These are phyloP conservation scores for Ascoidea tarda DNA, from an alignment of 805 yeast species.

Conservation along the genomic window DNA sequence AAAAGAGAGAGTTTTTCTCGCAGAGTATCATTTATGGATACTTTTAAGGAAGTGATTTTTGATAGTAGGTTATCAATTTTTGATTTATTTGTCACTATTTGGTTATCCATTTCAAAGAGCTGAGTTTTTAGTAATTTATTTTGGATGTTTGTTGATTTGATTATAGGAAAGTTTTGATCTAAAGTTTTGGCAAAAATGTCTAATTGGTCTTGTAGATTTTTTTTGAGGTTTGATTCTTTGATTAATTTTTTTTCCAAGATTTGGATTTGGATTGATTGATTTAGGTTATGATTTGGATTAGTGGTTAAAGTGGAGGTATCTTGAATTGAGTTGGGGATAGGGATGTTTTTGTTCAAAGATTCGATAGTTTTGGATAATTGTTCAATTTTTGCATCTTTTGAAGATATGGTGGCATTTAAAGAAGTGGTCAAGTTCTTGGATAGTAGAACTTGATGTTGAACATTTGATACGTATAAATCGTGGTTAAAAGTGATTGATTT, in stretches of 20 bases:
- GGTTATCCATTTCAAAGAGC: constrained; percentile 22
- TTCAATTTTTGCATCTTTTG: not conserved
- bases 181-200: constrained; percentile 61
- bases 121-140: constrained; percentile 42
- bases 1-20: constrained; percentile 35
- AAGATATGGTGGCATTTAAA: not conserved
- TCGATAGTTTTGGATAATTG: no score
- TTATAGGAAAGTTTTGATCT: constrained; percentile 64
- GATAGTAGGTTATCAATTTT: constrained; percentile 37
- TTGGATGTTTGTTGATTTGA: constrained; percentile 50
- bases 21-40: constrained; percentile 24
- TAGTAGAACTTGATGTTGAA: no score
- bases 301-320: no score
- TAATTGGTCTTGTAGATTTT: constrained; percentile 54
- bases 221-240: constrained; percentile 59
- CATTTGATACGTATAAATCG: not conserved
- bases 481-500: no score
- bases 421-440: not conserved
- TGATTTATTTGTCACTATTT: constrained; percentile 13
- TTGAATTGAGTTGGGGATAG: no score
- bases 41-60: constrained; percentile 25
- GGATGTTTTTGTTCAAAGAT: not conserved
- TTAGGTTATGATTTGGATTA: no score
- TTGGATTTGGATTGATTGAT: not conserved
- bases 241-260: constrained; percentile 46